Evolutionary conservation across 2,329 filamentous ascomycete species (phyloP).

Genomic region (Paecilomyces niveus): DNA sequence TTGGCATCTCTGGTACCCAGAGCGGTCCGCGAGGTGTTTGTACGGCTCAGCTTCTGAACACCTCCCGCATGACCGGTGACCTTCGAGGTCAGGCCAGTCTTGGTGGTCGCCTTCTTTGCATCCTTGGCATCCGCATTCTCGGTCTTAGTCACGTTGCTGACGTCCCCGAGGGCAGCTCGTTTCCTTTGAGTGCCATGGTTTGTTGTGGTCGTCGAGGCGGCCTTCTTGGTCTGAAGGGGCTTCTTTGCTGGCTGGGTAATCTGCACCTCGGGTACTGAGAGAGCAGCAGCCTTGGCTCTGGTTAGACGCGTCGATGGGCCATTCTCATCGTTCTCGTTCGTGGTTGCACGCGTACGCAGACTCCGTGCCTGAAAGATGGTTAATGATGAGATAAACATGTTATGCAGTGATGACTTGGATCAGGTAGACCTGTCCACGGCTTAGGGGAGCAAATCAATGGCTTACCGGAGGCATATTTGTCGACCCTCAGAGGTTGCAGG

Average conservation of each 20-base stretch:
- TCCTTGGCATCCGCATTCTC: constrained; percentile 53
- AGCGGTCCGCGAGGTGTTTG: constrained; percentile 54
- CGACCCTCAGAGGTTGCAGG: constrained; percentile 17
- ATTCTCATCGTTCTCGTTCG: constrained; percentile 96
- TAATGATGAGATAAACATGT: constrained; percentile 29
- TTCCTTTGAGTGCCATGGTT: constrained; percentile 54
- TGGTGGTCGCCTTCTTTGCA: constrained; percentile 64
- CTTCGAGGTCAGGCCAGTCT: constrained; percentile 70
- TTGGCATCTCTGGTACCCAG: constrained; percentile 58
- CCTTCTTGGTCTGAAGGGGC: constrained; percentile 64
- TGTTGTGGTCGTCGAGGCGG: constrained; percentile 38
- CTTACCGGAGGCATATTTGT: constrained; percentile 53
- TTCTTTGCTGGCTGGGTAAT: constrained; percentile 59
- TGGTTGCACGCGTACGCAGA: constrained; percentile 65
- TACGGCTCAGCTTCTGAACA: constrained; percentile 64
- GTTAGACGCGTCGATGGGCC: constrained; percentile 73
- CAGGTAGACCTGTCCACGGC: not conserved
- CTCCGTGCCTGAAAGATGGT: constrained; percentile 55
- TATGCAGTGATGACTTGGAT: not conserved
- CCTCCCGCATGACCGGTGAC: constrained; percentile 68
- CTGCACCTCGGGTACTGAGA: constrained; percentile 35
- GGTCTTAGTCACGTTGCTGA: constrained; percentile 83
- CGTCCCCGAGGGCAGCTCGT: constrained; percentile 81
- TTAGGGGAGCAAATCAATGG: constrained; percentile 13
- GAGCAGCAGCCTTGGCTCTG: constrained; percentile 79